phyloP scores from a whole-genome alignment of 371 early-diverging fungal genomes.

The Syncephalis plumigaleata region DNA sequence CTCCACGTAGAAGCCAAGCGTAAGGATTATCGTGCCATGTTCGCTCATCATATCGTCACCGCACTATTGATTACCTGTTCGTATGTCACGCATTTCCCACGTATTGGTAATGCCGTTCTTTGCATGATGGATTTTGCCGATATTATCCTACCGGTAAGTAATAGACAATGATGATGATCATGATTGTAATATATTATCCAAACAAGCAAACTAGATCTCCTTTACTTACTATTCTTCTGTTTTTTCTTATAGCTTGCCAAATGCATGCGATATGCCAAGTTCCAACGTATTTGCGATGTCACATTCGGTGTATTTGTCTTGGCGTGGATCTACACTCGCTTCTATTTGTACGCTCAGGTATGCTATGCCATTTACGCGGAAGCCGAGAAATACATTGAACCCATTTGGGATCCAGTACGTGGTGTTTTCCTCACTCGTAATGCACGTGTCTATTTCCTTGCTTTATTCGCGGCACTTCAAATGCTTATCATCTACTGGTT shows the following conservation, averaged over 20 bases:
- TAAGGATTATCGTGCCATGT: conserved; percentile 61
- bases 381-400: conserved; percentile 20
- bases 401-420: conserved; percentile 40
- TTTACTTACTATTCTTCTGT: no score
- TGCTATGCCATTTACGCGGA: conserved; percentile 30
- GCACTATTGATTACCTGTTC: conserved; percentile 40
- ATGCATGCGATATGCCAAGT: conserved; percentile 48
- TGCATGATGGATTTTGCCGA: conserved; percentile 71
- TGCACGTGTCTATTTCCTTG: conserved; percentile 30
- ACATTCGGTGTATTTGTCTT: conserved; percentile 57
- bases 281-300: conserved; percentile 38
- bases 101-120: conserved; percentile 67
- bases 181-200: no score
- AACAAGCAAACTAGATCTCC: no score
- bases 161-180: no score
- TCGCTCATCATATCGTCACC: conserved; percentile 65
- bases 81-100: conserved; percentile 50
- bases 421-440: conserved; percentile 34
- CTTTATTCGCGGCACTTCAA: conserved; percentile 40
- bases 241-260: conserved; percentile 30
- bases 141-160: conserved; percentile 44
- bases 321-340: conserved; percentile 65
- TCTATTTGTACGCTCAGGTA: conserved; percentile 34
- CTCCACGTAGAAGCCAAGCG: conserved; percentile 57
- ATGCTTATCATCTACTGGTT: conserved; percentile 62